phyloP scores from a whole-genome alignment of 805 yeast genomes.

The Candida yuanshanica region DNA sequence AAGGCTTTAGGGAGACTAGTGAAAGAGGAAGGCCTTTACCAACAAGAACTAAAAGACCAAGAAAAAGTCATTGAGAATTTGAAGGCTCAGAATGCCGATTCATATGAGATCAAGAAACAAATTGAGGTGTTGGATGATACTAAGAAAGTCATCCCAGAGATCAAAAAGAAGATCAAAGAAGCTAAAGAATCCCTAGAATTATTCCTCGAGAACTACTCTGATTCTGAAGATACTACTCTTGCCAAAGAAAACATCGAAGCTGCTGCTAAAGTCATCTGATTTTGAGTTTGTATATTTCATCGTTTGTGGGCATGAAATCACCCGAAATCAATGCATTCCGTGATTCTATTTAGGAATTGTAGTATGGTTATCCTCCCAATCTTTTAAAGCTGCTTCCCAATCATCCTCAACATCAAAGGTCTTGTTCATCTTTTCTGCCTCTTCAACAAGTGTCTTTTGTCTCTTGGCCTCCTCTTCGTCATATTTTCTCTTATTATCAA shows the following conservation, averaged over 20 bases:
- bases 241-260: conserved; percentile 23
- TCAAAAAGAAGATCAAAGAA: conserved; percentile 37
- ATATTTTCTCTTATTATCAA: conserved; percentile 72
- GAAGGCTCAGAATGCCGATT: conserved; percentile 45
- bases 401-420: conserved; percentile 58
- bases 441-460: conserved; percentile 35
- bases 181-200: conserved; percentile 34
- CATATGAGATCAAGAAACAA: conserved; percentile 57
- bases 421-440: conserved; percentile 34
- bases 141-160: conserved; percentile 43
- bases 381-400: conserved; percentile 58
- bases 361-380: conserved; percentile 47
- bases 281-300: background rate
- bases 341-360: conserved; percentile 14
- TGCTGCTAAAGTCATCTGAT: conserved; percentile 21
- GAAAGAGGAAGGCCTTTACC: conserved; percentile 61
- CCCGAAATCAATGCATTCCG: background rate
- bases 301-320: background rate
- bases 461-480: conserved; percentile 57
- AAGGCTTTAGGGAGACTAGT: conserved; percentile 63
- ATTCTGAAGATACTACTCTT: conserved; percentile 26
- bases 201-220: conserved; percentile 32
- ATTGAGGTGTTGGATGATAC: conserved; percentile 51
- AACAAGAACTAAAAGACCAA: conserved; percentile 53
- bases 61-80: conserved; percentile 40